Percentiles rank a stretch among this genome's conserved stretches.
Evolutionary conservation across 371 early-diverging fungal genomes (phyloP).

Genomic region (Lichtheimia ornata): DNA sequence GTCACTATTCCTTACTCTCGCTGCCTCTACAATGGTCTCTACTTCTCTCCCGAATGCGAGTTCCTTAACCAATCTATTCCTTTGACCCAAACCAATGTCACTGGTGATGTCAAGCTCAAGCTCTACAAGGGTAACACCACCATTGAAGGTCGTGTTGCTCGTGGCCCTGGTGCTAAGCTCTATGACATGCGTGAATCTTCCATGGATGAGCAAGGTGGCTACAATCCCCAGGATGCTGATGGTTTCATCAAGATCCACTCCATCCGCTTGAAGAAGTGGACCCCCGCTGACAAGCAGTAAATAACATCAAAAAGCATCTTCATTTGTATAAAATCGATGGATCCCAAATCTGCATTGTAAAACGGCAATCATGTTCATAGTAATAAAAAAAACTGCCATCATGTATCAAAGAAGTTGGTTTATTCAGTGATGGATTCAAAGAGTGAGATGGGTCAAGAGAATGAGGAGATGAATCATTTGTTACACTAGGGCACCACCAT

Average conservation of each 20-base stretch:
- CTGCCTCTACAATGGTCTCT: constrained; percentile 91
- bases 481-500: too few species aligned
- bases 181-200: constrained; percentile 93
- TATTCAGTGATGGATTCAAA: too few species aligned
- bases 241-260: constrained; percentile 97
- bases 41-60: constrained; percentile 95
- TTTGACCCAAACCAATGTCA: constrained; percentile 83
- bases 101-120: constrained; percentile 91
- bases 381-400: too few species aligned
- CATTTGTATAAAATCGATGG: constrained; percentile 1
- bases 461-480: too few species aligned
- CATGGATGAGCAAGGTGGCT: constrained; percentile 96
- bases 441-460: too few species aligned
- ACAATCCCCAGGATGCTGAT: constrained; percentile 89
- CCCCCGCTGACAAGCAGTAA: constrained; percentile 22
- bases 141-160: constrained; percentile 86
- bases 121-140: constrained; percentile 94
- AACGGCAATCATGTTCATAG: too few species aligned
- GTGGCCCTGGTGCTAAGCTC: constrained; percentile 73
- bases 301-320: not conserved
- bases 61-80: constrained; percentile 80
- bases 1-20: constrained; percentile 76
- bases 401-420: too few species aligned
- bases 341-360: too few species aligned
- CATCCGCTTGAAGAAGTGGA: constrained; percentile 95